Base-by-base conservation (phyloP, 129 eudicot species). In the Logfia minima region DNA sequence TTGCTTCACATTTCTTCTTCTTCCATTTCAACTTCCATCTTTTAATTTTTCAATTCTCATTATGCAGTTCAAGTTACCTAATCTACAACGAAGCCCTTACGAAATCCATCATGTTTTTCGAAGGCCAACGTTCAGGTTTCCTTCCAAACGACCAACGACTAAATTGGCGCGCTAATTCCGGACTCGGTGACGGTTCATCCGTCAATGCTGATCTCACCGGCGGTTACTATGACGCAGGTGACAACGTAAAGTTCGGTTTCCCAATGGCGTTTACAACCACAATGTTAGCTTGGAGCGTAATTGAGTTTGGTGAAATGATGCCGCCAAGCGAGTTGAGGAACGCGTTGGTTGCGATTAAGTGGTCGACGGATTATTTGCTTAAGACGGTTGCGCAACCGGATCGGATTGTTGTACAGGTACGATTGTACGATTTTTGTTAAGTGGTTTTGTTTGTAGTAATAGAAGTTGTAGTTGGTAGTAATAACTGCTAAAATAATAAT, bases 231-330 rank as follows among this genome's bases (percentile, higher is more conserved):
- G 98, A 94, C 71, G 98, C 98, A 21, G 97, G 97, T 2, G 98
- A 94, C 21, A 94, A 94, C 59, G 77, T 94, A 4, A 94, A 94
- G 88, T 94, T 91, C 21, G 87, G 85, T 64, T 94, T 94, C 11
- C 97, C 98, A 28, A 91, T 94, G 98, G 97, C 98, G 8, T 94
- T 94, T 28, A 87, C 97, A 18, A 91, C 98, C 14, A 94, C 98
- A 21, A 91, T 94, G 98, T 66, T 94, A 82, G 93, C 98, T 16
- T 94, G 98, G 98, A 87, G 97, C 77, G 97, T 94, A 32, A 68
- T 89, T 24, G 97, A 94, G 82, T 94, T 94, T 11, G 96, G 97
- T 3, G 90, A 91, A 11, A 8, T 41, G 51, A 94, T 94, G 98
- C 92, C 96, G 24, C 77, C 96, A 11, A 66, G 55, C 18, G 98